Base-by-base conservation (phyloP, 805 yeast species). In the Priceomyces carsonii region DNA sequence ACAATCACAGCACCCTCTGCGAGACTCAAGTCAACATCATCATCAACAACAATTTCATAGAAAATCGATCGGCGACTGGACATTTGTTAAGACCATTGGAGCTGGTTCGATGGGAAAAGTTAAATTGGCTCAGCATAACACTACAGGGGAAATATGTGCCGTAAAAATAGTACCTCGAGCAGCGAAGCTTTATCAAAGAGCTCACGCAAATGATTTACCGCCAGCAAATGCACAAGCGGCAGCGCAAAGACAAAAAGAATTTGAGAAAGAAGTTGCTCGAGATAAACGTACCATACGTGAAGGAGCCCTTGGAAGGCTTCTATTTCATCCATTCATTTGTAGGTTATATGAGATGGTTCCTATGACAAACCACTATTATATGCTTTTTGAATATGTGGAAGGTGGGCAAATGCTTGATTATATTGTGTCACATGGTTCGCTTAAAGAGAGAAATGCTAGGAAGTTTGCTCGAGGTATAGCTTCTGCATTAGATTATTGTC, bases 81-180 rank as follows among this genome's bases (percentile, higher is more conserved):
- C 87, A 49, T 90, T 91, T 50, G 74, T 86, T 39, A 88, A 88
- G 61, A 89, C 96, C 2, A 85, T 93, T 29, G 99, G 99, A 27
- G 96, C 98, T 2, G 99, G 99, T 3, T 88, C 96, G 0, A 93
- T 93, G 99, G 99, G 99, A 40, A 95, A 91, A 59, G 99, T 93
- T 32, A 93, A 93, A 63, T 70, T 93, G 25, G 98, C 98, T 1
- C 82, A 79, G 51, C 95, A 90, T 64, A 77, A 85, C 46, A 61
- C 79, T 22, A 87, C 96, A 1, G 78, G 76, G 41, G 90, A 86
- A 48, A 73, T 87, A 9, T 91, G 96, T 63, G 95, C 95, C 0
- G 90, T 91, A 18, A 91, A 91, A 58, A 90, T 91, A 36, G 93
- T 91, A 24, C 95, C 95, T 17, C 70, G 95, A 48, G 96, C 96